phyloP scores from a whole-genome alignment of 768 basidiomycete genomes.

The Lentinula lateritia region DNA sequence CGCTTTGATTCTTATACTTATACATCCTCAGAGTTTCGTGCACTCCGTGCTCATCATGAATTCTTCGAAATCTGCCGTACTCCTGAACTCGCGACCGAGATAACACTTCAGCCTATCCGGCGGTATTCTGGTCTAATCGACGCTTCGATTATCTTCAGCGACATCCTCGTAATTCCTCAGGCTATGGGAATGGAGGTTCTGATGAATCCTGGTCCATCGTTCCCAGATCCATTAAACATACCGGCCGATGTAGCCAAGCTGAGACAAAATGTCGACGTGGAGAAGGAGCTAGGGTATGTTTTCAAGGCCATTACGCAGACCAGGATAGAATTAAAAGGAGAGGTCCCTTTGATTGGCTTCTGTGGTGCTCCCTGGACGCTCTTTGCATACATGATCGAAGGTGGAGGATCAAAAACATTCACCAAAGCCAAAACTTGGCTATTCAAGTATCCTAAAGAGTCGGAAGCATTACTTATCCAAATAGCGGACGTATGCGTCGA shows the following conservation, averaged over 20 bases:
- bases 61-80: conserved; percentile 96
- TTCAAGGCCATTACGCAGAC: conserved; percentile 89
- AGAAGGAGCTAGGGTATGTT: conserved; percentile 84
- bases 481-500: conserved; percentile 90
- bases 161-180: conserved; percentile 96
- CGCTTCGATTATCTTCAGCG: conserved; percentile 96
- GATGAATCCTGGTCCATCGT: conserved; percentile 90
- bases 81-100: conserved; percentile 79
- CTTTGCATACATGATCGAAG: conserved; percentile 98
- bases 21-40: conserved; percentile 69
- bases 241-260: conserved; percentile 71
- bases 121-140: conserved; percentile 85
- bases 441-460: conserved; percentile 84
- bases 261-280: conserved; percentile 60
- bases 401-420: conserved; percentile 86
- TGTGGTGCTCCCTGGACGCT: conserved; percentile 98
- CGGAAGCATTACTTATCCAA: conserved; percentile 65
- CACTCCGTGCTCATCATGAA: conserved; percentile 77
- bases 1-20: conserved; percentile 4
- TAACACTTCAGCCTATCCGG: conserved; percentile 92
- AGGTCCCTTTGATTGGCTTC: conserved; percentile 96
- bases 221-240: conserved; percentile 78
- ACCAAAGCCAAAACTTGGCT: conserved; percentile 94
- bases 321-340: conserved; percentile 71
- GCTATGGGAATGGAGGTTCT: conserved; percentile 94